A percentile compares a stretch with the other conserved stretches of the same genome.
phyloP scores from a whole-genome alignment of 352 stramenopile genomes.

The Globisporangium perplexum region DNA sequence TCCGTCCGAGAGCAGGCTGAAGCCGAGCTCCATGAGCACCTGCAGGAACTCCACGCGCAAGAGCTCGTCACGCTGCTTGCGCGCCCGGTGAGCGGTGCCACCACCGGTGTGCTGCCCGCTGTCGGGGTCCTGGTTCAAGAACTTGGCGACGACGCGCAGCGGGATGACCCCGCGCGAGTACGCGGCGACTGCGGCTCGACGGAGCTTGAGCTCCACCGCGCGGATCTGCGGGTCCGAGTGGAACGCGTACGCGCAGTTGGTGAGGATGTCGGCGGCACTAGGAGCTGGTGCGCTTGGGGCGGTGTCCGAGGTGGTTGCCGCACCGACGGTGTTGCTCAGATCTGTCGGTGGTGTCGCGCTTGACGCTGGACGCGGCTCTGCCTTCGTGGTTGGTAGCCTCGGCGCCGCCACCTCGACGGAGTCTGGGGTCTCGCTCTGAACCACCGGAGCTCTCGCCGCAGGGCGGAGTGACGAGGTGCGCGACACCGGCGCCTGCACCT shows the following conservation, averaged over 20 bases:
- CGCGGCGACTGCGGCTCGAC: slow-evolving; percentile 58
- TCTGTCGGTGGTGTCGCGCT: neutral
- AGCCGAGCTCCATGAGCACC: slow-evolving; percentile 91
- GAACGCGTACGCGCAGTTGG: slow-evolving; percentile 82
- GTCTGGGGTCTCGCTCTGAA: neutral
- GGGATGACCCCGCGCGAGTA: slow-evolving; percentile 69
- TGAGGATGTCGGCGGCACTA: neutral
- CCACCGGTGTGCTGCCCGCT: too few relatives aligned
- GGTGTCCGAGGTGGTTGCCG: neutral
- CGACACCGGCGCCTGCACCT: neutral
- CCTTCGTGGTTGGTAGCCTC: neutral
- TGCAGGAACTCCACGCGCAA: slow-evolving; percentile 89
- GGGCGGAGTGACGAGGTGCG: slow-evolving; percentile 6
- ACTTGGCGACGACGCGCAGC: slow-evolving; percentile 58
- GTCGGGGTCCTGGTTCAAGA: slow-evolving; percentile 44
- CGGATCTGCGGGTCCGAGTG: slow-evolving; percentile 71
- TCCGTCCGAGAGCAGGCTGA: slow-evolving; percentile 64
- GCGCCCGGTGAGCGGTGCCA: neutral
- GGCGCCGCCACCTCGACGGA: neutral
- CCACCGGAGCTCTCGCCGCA: neutral
- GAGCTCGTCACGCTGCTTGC: slow-evolving; percentile 34
- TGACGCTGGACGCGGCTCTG: neutral
- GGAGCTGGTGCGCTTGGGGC: neutral
- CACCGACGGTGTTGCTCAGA: neutral
- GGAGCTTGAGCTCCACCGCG: slow-evolving; percentile 83